Percentiles rank a stretch among this genome's conserved stretches.
Conservation (phyloP, 164 flowering plant genomes). For the Buxus sempervirens region DNA sequence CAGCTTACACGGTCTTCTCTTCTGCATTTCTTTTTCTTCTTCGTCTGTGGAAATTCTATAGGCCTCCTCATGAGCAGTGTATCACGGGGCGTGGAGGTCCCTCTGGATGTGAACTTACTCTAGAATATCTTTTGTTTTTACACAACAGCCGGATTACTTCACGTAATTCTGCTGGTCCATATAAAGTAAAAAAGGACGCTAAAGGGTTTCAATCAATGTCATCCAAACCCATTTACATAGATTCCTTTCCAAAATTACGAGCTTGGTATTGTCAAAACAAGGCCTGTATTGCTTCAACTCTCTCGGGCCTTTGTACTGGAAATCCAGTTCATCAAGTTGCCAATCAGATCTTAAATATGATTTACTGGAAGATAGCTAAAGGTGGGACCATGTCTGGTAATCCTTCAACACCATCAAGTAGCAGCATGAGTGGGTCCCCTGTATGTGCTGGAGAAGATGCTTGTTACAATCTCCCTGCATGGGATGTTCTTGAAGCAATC, state of each 20-base stretch:
- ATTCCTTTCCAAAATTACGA: constrained; percentile 71
- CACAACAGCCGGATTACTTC: constrained; percentile 48
- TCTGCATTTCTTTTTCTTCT: constrained; percentile 82
- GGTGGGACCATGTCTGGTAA: constrained; percentile 33
- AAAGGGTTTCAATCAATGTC: constrained; percentile 25
- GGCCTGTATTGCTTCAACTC: constrained; percentile 78
- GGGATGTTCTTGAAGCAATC: constrained; percentile 89
- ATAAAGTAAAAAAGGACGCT: constrained; percentile 21
- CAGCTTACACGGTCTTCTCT: constrained; percentile 67
- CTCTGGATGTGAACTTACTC: constrained; percentile 49
- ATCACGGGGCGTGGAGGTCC: constrained; percentile 35
- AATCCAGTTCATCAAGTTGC: constrained; percentile 77
- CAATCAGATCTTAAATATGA: constrained; percentile 67
- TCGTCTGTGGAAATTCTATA: constrained; percentile 85
- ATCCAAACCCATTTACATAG: constrained; percentile 55
- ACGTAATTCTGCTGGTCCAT: constrained; percentile 19
- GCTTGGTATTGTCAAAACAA: constrained; percentile 83
- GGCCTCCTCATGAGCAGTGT: constrained; percentile 68
- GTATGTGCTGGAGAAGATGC: constrained; percentile 48
- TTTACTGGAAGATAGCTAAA: constrained; percentile 58
- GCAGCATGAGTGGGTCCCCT: constrained; percentile 56
- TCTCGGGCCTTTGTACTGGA: constrained; percentile 61
- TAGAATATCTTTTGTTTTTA: constrained; percentile 68
- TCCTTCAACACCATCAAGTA: constrained; percentile 44
- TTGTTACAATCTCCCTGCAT: constrained; percentile 60